Conservation (phyloP, 2,329 filamentous ascomycete genomes). For the Sarocladium kiliense region DNA sequence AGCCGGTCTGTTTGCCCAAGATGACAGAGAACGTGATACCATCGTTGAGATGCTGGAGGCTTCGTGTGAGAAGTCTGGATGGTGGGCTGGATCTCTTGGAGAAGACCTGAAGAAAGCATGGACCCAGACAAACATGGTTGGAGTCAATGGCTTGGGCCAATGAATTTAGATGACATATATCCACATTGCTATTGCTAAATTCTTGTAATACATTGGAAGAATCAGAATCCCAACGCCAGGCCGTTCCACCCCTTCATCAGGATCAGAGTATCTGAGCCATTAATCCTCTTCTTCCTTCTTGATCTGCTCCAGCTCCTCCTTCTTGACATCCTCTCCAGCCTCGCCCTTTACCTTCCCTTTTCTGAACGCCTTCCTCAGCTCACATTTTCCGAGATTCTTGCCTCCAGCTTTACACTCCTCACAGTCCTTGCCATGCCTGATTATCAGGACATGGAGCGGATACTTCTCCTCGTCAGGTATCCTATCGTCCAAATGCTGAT, state of each 20-base stretch:
- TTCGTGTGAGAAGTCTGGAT: background rate
- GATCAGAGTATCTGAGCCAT: too few relatives aligned
- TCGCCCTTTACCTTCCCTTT: conserved; percentile 19
- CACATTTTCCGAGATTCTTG: conserved; percentile 32
- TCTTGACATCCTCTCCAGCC: conserved; percentile 10
- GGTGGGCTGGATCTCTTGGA: conserved; percentile 3
- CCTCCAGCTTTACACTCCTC: conserved; percentile 40
- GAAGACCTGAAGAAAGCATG: background rate
- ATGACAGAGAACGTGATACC: background rate
- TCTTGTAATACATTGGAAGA: too few relatives aligned
- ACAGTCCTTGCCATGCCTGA: conserved; percentile 41
- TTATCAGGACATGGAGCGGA: conserved; percentile 41
- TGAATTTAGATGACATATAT: background rate
- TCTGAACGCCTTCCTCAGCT: conserved; percentile 33
- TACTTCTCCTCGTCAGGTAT: conserved; percentile 46
- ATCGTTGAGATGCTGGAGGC: background rate
- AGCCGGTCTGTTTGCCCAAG: conserved; percentile 1
- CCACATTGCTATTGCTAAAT: too few relatives aligned
- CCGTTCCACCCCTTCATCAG: too few relatives aligned
- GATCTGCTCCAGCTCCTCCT: conserved; percentile 10
- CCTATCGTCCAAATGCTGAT: conserved; percentile 43
- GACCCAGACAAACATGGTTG: background rate
- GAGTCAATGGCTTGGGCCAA: background rate
- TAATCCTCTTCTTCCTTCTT: conserved; percentile 9
- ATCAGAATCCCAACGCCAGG: too few relatives aligned